A percentile compares a stretch with the other conserved stretches of the same genome.
Evolutionary conservation across 2,329 filamentous ascomycete genomes (phyloP).

Genomic region (Didymella lethalis): DNA sequence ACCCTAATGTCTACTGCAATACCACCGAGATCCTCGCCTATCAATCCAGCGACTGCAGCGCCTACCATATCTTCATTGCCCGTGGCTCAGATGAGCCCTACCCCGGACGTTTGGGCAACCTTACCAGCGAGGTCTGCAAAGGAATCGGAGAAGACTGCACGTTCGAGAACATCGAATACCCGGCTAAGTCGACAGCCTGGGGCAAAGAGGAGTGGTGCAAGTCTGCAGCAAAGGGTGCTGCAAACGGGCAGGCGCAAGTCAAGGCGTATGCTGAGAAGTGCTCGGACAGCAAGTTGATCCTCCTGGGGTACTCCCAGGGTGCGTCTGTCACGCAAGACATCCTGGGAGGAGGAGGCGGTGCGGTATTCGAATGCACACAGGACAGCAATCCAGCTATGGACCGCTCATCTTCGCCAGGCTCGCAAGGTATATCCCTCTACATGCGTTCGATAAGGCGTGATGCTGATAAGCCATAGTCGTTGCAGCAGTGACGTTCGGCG

Average conservation of each 20-base stretch:
- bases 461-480: slow-evolving; percentile 27
- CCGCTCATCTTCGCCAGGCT: slow-evolving; percentile 25
- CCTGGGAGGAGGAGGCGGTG: slow-evolving; percentile 40
- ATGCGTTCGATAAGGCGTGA: not conserved
- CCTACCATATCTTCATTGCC: slow-evolving; percentile 38
- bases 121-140: slow-evolving; percentile 34
- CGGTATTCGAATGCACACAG: slow-evolving; percentile 36
- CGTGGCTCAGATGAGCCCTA: slow-evolving; percentile 43
- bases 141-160: slow-evolving; percentile 28
- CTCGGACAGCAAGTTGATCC: slow-evolving; percentile 38
- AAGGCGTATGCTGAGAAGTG: slow-evolving; percentile 37
- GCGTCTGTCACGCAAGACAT: slow-evolving; percentile 39
- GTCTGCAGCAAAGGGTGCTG: slow-evolving; percentile 33
- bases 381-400: slow-evolving; percentile 33
- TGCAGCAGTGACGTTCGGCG: slow-evolving; percentile 39
- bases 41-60: slow-evolving; percentile 32
- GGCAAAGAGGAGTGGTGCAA: slow-evolving; percentile 39
- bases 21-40: slow-evolving; percentile 35
- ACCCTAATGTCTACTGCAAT: slow-evolving; percentile 32
- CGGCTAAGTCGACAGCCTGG: slow-evolving; percentile 39
- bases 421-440: slow-evolving; percentile 26
- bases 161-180: slow-evolving; percentile 40
- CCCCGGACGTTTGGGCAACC: slow-evolving; percentile 37
- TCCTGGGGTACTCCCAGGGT: slow-evolving; percentile 40
- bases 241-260: slow-evolving; percentile 37